Evolutionary conservation across 768 basidiomycete genomes (phyloP).

Genomic region (Leucosporidium scottii): DNA sequence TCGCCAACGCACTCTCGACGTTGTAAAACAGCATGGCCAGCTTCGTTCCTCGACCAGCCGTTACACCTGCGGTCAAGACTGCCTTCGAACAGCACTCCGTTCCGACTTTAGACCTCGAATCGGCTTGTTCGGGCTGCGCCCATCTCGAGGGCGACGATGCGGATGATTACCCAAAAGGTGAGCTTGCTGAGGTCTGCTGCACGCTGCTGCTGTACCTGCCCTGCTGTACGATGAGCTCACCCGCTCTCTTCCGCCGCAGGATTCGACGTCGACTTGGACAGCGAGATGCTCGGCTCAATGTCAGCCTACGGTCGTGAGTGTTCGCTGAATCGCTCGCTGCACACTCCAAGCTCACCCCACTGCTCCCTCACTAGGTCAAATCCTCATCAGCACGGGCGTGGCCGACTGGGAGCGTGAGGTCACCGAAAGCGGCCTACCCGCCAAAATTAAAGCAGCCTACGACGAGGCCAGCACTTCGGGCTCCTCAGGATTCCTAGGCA

Average conservation of each 20-base stretch:
- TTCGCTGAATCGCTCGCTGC: not conserved
- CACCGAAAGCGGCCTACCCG: constrained; percentile 45
- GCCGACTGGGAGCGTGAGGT: constrained; percentile 81
- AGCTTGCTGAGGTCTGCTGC: constrained; percentile 3
- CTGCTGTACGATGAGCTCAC: too few relatives aligned
- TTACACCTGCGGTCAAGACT: not conserved
- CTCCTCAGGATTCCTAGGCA: constrained; percentile 4
- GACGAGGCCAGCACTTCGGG: constrained; percentile 7
- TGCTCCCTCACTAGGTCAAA: constrained; percentile 45
- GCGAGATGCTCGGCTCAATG: constrained; percentile 74
- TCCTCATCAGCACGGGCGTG: constrained; percentile 83
- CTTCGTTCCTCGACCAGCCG: not conserved
- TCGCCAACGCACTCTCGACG: too few relatives aligned
- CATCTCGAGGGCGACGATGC: constrained; percentile 61
- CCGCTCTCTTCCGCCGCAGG: constrained; percentile 36
- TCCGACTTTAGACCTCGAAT: constrained; percentile 53
- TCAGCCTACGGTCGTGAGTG: constrained; percentile 69
- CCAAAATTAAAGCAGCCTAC: constrained; percentile 43
- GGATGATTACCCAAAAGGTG: constrained; percentile 21
- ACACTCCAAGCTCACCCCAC: not conserved
- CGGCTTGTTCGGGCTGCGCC: constrained; percentile 65
- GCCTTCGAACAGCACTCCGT: constrained; percentile 52
- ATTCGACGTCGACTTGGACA: constrained; percentile 70
- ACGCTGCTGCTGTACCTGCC: too few relatives aligned
- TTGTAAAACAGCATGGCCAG: too few relatives aligned